Conservation (phyloP, 108 stramenopile genomes). For the Pseudonitzschia pungens region DNA sequence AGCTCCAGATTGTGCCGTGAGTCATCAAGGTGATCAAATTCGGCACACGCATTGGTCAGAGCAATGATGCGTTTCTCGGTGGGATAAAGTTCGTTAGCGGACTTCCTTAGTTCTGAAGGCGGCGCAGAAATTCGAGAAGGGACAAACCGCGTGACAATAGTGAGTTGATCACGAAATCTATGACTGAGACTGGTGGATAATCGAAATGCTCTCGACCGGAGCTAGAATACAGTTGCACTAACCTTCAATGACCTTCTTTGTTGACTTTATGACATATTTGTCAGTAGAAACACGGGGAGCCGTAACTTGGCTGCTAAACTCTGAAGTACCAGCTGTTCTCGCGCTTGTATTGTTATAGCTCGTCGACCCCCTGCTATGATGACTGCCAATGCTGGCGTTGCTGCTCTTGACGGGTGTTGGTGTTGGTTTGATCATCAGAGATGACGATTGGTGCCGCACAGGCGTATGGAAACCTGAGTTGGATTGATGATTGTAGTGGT, state of each 20-base stretch:
- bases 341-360: neutral
- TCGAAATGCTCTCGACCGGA: neutral
- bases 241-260: conserved; percentile 43
- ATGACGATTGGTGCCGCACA: neutral
- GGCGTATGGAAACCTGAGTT: neutral
- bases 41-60: conserved; percentile 56
- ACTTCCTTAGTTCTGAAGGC: conserved; percentile 25
- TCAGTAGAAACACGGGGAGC: conserved; percentile 5
- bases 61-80: conserved; percentile 55
- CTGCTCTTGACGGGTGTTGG: conserved; percentile 1
- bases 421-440: conserved; percentile 6
- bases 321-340: neutral
- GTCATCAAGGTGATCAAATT: conserved; percentile 71
- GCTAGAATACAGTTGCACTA: neutral
- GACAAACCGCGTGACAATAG: neutral
- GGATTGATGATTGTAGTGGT: neutral
- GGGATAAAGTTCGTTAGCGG: conserved; percentile 16
- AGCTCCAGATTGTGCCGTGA: conserved; percentile 66
- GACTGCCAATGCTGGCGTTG: neutral
- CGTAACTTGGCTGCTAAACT: neutral
- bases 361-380: neutral
- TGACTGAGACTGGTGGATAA: too few relatives aligned
- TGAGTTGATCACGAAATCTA: too few relatives aligned
- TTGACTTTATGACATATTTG: conserved; percentile 11
- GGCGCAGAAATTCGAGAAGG: neutral